Evolutionary conservation across 306 rosid species (phyloP).

Genomic region (Sicyos edulis): DNA sequence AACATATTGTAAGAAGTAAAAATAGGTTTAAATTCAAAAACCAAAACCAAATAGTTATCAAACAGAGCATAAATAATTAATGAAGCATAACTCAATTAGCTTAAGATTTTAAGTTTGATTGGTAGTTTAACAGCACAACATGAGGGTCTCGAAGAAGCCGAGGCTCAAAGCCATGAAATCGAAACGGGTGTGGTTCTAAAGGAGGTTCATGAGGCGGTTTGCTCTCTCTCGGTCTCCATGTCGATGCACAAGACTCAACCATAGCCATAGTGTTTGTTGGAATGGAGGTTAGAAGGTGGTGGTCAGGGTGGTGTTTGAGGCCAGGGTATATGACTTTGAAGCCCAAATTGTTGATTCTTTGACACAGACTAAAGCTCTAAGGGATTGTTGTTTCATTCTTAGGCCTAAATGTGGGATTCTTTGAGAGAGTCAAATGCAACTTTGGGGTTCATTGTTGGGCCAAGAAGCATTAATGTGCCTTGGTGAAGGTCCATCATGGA

Average conservation of each 20-base stretch:
- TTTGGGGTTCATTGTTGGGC: constrained; percentile 92
- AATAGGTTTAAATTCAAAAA: no score
- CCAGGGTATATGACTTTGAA: constrained; percentile 81
- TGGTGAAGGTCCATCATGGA: constrained; percentile 95
- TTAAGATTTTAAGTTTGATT: background rate
- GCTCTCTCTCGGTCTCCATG: constrained; percentile 91
- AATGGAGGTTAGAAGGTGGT: constrained; percentile 46
- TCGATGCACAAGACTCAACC: constrained; percentile 79
- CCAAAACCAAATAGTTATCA: no score
- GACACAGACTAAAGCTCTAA: constrained; percentile 50
- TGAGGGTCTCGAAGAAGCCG: constrained; percentile 85
- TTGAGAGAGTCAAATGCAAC: constrained; percentile 81
- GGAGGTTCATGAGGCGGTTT: constrained; percentile 50
- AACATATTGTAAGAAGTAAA: no score
- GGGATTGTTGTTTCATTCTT: no score
- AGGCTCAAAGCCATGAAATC: constrained; percentile 91
- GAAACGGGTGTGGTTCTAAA: constrained; percentile 66
- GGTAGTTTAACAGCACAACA: constrained; percentile 45
- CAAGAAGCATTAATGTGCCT: constrained; percentile 75
- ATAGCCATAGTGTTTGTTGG: constrained; percentile 61
- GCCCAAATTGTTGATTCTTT: constrained; percentile 49
- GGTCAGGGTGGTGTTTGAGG: constrained; percentile 66
- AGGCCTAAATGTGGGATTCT: constrained; percentile 55
- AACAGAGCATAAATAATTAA: background rate
- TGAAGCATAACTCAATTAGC: constrained; percentile 8